Percentiles rank a stretch among this genome's conserved stretches.
phyloP scores from a whole-genome alignment of 768 basidiomycete genomes.

The Amanita molliuscula region DNA sequence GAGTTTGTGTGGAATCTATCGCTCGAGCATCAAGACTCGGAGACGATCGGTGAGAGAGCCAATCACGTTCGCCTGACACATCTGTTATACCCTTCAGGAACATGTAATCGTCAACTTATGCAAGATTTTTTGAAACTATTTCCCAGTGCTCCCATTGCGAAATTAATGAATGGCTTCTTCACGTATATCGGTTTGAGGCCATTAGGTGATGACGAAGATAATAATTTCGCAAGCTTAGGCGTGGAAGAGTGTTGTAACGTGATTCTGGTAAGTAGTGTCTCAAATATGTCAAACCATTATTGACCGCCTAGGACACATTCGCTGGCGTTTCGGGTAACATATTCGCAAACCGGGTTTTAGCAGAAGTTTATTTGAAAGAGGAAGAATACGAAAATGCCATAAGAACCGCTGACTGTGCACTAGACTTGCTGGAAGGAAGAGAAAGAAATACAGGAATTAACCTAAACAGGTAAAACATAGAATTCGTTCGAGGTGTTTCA shows the following conservation, averaged over 20 bases:
- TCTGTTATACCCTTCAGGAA: slow-evolving; percentile 28
- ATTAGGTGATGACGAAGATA: slow-evolving; percentile 31
- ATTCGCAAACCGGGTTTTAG: slow-evolving; percentile 55
- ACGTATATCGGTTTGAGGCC: slow-evolving; percentile 40
- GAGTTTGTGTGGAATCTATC: slow-evolving; percentile 74
- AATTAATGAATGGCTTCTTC: slow-evolving; percentile 59
- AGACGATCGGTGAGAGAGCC: slow-evolving; percentile 45
- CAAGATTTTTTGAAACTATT: slow-evolving; percentile 57
- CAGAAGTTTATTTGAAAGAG: slow-evolving; percentile 56
- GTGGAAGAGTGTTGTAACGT: slow-evolving; percentile 49
- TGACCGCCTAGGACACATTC: slow-evolving; percentile 41
- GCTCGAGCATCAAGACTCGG: slow-evolving; percentile 66
- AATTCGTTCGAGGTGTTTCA: not conserved
- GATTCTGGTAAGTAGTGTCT: slow-evolving; percentile 44
- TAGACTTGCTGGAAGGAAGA: slow-evolving; percentile 40
- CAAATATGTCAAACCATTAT: not conserved
- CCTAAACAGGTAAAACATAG: slow-evolving; percentile 29
- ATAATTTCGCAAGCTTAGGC: slow-evolving; percentile 6
- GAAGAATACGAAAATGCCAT: slow-evolving; percentile 68
- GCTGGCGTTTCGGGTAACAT: slow-evolving; percentile 41
- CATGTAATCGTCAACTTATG: slow-evolving; percentile 48
- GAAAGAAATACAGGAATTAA: slow-evolving; percentile 50
- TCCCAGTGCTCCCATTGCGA: slow-evolving; percentile 44
- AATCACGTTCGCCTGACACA: slow-evolving; percentile 3
- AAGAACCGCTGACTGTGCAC: slow-evolving; percentile 59